Base-by-base conservation (phyloP, 805 yeast genomes). In the Cyberlindnera japonica region DNA sequence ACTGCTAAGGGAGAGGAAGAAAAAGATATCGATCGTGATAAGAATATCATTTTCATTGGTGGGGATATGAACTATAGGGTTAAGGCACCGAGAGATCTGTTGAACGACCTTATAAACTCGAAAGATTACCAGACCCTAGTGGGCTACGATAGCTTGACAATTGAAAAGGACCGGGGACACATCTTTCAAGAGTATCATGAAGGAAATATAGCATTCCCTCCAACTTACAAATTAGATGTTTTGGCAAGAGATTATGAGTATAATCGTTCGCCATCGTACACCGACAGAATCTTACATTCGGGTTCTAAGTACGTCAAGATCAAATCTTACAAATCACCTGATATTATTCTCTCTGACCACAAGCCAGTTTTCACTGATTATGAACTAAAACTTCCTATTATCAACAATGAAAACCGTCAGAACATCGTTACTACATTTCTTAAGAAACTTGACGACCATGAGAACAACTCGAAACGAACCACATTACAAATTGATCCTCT, bases 21-120 rank as follows among this genome's bases (percentile, higher is more conserved):
- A 11, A 22, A 28, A 11, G 25, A 19, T 4, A 37, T 17, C 8
- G 44, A 41, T 13, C 29, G 22, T 3, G 49, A 49, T 16, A 50
- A 51, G 25, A 52, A 52, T 24, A 37, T 54, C 4, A 52, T 67
- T 0, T 55, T 77, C 17, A 58, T 75, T n/a, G 62, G 71, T 21
- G 84, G 84, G 7, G 84, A 78, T 49, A 52, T 79, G 43, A 78
- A 79, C 53, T 78, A 75, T 52, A 61, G 84, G 35, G 48, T 67
- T 5, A 50, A 54, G 12, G 55, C 66, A 35, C 54, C 63, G 8
- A 51, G 46, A 7, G 62, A 56, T 6, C 54, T 54, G 17, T 53
- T 64, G 0, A 50, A 54, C 6, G 59, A 57, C 19, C 45, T 65
- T 30, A 47, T 66, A 7, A 47, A 57, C 6, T 46, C 47, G 4